These are phyloP conservation scores for Oropetium thomaeum DNA, from an alignment of 176 grass and related monocot genomes.

Conservation along the genomic window DNA sequence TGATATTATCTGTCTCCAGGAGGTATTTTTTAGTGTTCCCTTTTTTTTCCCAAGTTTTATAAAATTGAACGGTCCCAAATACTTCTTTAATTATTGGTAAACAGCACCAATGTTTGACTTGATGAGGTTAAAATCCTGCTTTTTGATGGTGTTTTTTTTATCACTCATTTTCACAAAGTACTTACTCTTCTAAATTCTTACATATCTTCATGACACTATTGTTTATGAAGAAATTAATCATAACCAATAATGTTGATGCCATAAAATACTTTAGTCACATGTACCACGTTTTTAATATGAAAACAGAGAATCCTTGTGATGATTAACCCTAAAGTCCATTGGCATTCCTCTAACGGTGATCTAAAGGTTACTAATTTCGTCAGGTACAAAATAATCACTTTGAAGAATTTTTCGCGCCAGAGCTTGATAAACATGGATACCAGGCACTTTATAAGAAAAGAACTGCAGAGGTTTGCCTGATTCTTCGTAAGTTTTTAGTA, in stretches of 20 bases:
- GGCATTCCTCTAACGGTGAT: not conserved
- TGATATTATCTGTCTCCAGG: slow-evolving; percentile 92
- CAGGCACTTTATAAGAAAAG: slow-evolving; percentile 85
- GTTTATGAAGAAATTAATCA: not conserved
- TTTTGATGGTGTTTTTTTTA: not conserved
- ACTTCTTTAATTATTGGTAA: not conserved
- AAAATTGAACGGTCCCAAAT: slow-evolving; percentile 10
- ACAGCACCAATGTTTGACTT: not conserved
- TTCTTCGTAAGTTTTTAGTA: slow-evolving; percentile 1
- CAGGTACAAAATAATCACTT: slow-evolving; percentile 91
- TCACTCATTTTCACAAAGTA: not conserved
- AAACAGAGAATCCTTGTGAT: not conserved
- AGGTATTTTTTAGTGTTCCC: slow-evolving; percentile 45
- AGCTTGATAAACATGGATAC: slow-evolving; percentile 95
- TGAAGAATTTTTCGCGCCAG: slow-evolving; percentile 78
- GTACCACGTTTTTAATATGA: not conserved
- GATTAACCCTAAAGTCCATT: not conserved
- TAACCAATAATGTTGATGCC: not conserved
- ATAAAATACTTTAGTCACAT: not conserved
- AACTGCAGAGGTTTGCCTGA: slow-evolving; percentile 61
- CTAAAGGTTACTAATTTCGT: slow-evolving; percentile 30
- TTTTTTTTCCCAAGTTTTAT: not conserved
- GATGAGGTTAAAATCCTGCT: not conserved
- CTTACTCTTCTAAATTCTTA: not conserved
- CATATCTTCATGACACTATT: not conserved